Evolutionary conservation across 2,329 filamentous ascomycete genomes (phyloP), one percentile per base, ranked within the genome.

Genomic region (Pseudocercospora ulei): DNA sequence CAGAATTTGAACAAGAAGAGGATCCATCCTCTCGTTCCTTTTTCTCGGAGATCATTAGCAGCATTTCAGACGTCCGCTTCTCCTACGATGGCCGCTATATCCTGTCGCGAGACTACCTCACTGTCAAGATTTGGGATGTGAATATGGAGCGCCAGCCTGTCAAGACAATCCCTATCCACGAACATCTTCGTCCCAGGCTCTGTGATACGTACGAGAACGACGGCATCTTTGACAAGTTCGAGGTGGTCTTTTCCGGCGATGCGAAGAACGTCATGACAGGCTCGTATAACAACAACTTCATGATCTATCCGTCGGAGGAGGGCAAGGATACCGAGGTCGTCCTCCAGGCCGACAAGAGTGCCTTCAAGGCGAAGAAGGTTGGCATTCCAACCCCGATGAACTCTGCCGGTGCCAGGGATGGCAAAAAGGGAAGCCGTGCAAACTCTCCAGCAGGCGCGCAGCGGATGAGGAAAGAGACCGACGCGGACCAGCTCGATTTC

Each of bases 281-380:
- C 54, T 95, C 86, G 61, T 98, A 98, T 71, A 98, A 98, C 73
- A 98, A 98, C 70, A 98, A 98, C 69, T 96, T 98, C 71, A 98
- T 98, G 90, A 98, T 98, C 59, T 98, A 96, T 63, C 90, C 90
- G 3, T 90, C 87, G 16, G 88, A 96, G 56, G 83, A 87, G 4
- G 84, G 88, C 51, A 92, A 92, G 67, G 90, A 98, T 61, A 88
- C 88, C 2, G 90, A 98, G 64, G 87, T 98, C 31, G 90, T 98
- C 30, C 70, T 98, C 41, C 90, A 98, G 64, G 90, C 90, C 24
- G 90, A 98, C 63, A 98, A 98, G 70, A 94, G 86, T 40, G 90
- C 90, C 7, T 98, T 98, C 76, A 98, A 98, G 69, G 90, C 90
- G 22, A 98, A 98, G 78, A 98, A 96, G 71, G 88, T 98, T 50